Evolutionary conservation across 352 stramenopile genomes (phyloP), one percentile per base, ranked within the genome.

Genomic region (Phytopythium boreale): DNA sequence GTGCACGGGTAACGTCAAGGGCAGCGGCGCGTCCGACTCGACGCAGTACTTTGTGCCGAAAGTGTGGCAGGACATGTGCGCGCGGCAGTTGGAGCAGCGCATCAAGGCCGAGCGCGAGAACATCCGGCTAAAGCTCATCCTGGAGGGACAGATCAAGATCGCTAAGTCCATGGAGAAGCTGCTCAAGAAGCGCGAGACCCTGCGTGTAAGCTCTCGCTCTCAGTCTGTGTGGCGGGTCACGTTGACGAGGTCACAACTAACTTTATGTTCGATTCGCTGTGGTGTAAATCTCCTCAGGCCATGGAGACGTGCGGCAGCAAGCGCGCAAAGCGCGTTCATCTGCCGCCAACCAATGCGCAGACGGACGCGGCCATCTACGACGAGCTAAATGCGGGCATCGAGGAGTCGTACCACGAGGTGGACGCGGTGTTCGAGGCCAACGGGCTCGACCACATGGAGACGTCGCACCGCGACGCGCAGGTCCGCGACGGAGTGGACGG

Each of bases 341-440:
- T 63, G 53, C 43, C 24, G 29, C 53, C 41, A 4, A 76, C 69
- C 1, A 62, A 68, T n/a, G 69, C 67, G 65, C 57, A 72, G 31
- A 65, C 64, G 17, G 66, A 81, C n/a, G 69, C 74, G 29, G 58
- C 52, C 24, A 72, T 79, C 44, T 76, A 79, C 46, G 65, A 73
- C 17, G 69, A 67, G 9, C 63, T 81, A 46, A 74, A 79, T 20
- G 62, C 66, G 15, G 68, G 74, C 3, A 57, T 81, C n/a, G 65
- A 79, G 10, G 60, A 46, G n/a, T 69, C 66, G 4, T 68, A 70
- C 34, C 65, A 63, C 12, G 74, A 81, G 50, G 52, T 79, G 4
- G 71, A 81, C 22, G 51, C 68, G 2, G 71, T 81, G 2, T 78
- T 79, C 43, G 52, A 55, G 9, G 58, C 46, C 27, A 77, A 75